phyloP scores from a whole-genome alignment of 495 filamentous ascomycete species.

The Aspergillus campestris region DNA sequence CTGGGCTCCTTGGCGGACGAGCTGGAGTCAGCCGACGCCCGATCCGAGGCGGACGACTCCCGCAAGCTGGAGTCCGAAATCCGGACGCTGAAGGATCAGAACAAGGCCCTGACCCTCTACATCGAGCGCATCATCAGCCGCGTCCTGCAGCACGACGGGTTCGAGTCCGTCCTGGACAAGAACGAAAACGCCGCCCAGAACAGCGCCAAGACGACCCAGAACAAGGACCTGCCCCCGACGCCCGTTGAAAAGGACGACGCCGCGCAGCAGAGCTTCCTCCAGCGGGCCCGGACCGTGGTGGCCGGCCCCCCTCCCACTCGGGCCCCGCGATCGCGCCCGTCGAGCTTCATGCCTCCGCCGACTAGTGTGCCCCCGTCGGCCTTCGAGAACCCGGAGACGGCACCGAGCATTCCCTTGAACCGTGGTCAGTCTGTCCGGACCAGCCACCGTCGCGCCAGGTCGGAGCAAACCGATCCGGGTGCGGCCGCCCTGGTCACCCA shows the following conservation, averaged over 20 bases:
- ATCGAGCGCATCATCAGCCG: conserved; percentile 98
- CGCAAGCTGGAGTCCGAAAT: conserved; percentile 70
- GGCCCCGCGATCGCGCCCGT: conserved; percentile 49
- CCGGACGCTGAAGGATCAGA: conserved; percentile 80
- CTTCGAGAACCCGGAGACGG: conserved; percentile 67
- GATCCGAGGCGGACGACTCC: conserved; percentile 47
- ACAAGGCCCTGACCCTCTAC: conserved; percentile 92
- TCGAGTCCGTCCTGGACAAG: conserved; percentile 71
- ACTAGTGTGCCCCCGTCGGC: conserved; percentile 36
- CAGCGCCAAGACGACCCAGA: conserved; percentile 25
- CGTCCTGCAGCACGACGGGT: conserved; percentile 85
- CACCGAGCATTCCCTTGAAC: conserved; percentile 68
- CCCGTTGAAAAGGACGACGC: conserved; percentile 54
- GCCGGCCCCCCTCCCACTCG: conserved; percentile 25
- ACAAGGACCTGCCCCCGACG: conserved; percentile 81
- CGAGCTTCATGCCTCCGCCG: conserved; percentile 50
- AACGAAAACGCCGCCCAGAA: conserved; percentile 50
- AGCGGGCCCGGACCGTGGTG: conserved; percentile 71
- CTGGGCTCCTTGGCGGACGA: conserved; percentile 78
- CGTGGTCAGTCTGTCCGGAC: conserved; percentile 56
- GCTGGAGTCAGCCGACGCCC: conserved; percentile 55
- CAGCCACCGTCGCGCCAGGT: conserved; percentile 54
- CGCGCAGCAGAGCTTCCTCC: conserved; percentile 51
- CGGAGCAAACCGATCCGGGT: conserved; percentile 56
- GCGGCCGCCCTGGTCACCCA: conserved; percentile 69